Evolutionary conservation across 805 yeast genomes (phyloP), one percentile per base, ranked within the genome.

Genomic region (Wickerhamia fluorescens): DNA sequence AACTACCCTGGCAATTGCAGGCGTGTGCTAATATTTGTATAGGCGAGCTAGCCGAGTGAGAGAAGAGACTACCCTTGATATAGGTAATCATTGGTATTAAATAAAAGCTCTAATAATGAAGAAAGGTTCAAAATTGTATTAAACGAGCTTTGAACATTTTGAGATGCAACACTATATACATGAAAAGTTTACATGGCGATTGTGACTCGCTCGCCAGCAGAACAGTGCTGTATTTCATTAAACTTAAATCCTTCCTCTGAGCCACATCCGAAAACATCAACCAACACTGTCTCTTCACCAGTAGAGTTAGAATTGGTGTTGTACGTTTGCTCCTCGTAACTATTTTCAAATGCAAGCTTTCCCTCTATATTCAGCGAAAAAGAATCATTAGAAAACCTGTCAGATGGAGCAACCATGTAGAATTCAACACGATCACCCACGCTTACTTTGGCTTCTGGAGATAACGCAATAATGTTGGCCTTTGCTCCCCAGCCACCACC

Each of bases 401-500:
- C 58, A 2, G 44, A 35, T 1, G 71, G 69, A 3, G 59, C 58
- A 16, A 64, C 44, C 69, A 63, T 65, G 44, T 36, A 61, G 41
- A 74, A 73, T 36, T 64, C 58, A 23, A 74, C 51, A 21, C 47
- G 43, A 38, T 65, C 68, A n/a, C 78, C 78, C n/a, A 44, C 51
- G 2, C 31, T 31, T 5, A 68, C 42, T 14, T 55, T 44, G 1
- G 78, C 78, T 2, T 66, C 67, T 1, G 84, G 78, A 16, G 79
- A 79, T 8, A 79, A 47, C 1, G 75, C 87, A n/a, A 79, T 58
- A 47, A 75, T 71, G 19, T 71, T 71, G 3, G 81, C 75, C 32
- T 78, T 71, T 16, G 76, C 72, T 1, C 85, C 83, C 86, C 86
- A 79, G 2, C 78, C 76, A 3, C 85, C 80, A 2, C 87, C 87